Evolutionary conservation across 2,329 filamentous ascomycete species (phyloP).

Genomic region (Mollisia scopiformis): DNA sequence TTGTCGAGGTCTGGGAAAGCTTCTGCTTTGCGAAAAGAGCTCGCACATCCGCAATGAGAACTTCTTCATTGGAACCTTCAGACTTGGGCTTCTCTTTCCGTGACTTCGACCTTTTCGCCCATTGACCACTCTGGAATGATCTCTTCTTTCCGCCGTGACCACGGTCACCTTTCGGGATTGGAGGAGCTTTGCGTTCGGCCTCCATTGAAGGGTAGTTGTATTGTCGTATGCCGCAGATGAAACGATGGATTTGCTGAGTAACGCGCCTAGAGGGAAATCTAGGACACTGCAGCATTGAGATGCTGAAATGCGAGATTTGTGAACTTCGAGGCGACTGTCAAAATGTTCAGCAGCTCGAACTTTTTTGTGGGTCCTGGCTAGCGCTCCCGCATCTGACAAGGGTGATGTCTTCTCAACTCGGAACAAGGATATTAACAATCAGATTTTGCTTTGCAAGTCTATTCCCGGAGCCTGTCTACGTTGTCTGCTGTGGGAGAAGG

Average conservation of each 20-base stretch:
- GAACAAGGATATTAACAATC: not conserved
- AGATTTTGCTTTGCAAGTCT: not conserved
- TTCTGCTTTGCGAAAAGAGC: constrained; percentile 47
- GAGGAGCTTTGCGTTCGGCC: not conserved
- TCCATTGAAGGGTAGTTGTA: constrained; percentile 22
- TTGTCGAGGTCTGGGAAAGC: constrained; percentile 33
- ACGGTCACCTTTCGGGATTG: not conserved
- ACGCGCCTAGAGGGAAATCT: constrained; percentile 3
- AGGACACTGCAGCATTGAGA: constrained; percentile 33
- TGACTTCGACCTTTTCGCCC: constrained; percentile 53
- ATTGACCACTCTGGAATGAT: constrained; percentile 34
- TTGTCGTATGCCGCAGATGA: not conserved
- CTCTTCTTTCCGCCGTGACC: constrained; percentile 30
- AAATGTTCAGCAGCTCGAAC: not conserved
- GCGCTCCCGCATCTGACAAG: not conserved
- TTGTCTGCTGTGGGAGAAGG: no score
- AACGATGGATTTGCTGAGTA: not conserved
- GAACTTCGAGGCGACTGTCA: not conserved
- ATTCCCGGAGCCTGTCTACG: no score
- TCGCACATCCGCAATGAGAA: constrained; percentile 66
- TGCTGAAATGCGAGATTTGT: not conserved
- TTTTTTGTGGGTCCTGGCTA: not conserved
- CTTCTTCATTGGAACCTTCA: constrained; percentile 67
- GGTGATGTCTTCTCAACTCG: not conserved
- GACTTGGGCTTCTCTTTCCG: constrained; percentile 57